Evolutionary conservation across 768 basidiomycete species (phyloP).

Genomic region (Glaciozyma antarctica): DNA sequence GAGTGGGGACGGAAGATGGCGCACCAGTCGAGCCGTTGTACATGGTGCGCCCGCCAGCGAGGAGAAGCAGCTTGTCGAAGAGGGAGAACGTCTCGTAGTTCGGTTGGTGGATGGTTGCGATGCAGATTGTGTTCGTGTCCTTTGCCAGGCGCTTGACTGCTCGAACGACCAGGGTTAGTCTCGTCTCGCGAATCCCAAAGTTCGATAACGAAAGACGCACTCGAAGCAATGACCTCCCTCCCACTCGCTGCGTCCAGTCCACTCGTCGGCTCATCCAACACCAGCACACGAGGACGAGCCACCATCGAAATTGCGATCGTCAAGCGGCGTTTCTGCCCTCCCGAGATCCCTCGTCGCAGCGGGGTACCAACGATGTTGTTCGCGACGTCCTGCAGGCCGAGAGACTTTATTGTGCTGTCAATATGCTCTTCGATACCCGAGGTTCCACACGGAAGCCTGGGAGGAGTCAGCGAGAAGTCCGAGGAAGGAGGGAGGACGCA

Average conservation of each 20-base stretch:
- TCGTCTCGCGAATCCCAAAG: conserved; percentile 24
- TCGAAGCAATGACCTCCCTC: conserved; percentile 37
- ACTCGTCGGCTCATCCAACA: conserved; percentile 57
- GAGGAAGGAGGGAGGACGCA: conserved; percentile 32
- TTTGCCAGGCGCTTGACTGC: conserved; percentile 44
- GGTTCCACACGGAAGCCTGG: conserved; percentile 9
- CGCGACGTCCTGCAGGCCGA: conserved; percentile 49
- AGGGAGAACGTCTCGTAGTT: conserved; percentile 52
- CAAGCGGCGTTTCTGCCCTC: conserved; percentile 58
- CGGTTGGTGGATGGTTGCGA: conserved; percentile 62
- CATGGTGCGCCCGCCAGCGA: conserved; percentile 49
- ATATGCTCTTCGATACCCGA: conserved; percentile 43
- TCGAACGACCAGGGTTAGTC: conserved; percentile 31
- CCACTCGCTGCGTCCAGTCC: conserved; percentile 44
- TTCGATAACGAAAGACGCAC: conserved; percentile 2
- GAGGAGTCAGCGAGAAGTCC: not conserved
- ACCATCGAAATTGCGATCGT: conserved; percentile 56
- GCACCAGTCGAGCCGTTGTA: conserved; percentile 41
- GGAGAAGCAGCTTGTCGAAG: conserved; percentile 54
- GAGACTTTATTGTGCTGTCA: conserved; percentile 43
- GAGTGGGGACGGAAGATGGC: conserved; percentile 1
- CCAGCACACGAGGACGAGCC: conserved; percentile 52
- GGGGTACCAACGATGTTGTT: conserved; percentile 52
- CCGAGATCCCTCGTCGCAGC: conserved; percentile 53
- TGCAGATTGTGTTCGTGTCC: conserved; percentile 49